These are phyloP conservation scores for Falciphora oryzae DNA, from an alignment of 2,329 filamentous ascomycete species.

Conservation along the genomic window DNA sequence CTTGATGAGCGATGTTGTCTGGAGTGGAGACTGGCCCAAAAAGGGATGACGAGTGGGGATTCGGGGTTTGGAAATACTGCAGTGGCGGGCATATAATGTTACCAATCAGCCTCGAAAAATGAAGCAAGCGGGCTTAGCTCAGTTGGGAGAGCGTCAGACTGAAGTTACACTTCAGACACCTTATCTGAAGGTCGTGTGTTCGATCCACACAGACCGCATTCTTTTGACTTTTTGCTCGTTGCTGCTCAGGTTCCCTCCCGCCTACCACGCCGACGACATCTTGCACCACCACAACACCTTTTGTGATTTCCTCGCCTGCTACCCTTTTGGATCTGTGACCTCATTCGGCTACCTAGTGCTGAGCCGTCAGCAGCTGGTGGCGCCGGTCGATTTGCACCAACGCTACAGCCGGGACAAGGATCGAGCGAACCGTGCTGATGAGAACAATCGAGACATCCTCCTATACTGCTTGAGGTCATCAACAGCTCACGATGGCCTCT, in stretches of 20 bases:
- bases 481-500: too few species aligned
- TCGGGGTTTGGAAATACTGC: too few species aligned
- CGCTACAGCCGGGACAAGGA: not conserved
- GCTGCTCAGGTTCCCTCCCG: not conserved
- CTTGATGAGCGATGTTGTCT: not conserved
- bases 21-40: not conserved
- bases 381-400: too few species aligned
- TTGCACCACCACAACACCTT: too few species aligned
- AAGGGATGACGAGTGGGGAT: not conserved
- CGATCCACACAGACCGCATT: constrained; percentile 1
- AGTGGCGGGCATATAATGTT: not conserved
- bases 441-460: too few species aligned
- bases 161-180: not conserved
- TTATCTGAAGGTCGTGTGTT: constrained; percentile 1
- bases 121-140: not conserved
- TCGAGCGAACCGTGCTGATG: not conserved
- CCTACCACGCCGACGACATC: too few species aligned
- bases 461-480: too few species aligned
- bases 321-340: too few species aligned
- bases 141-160: constrained; percentile 1
- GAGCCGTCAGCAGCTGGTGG: not conserved
- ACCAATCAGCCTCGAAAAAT: not conserved
- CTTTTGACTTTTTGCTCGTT: not conserved
- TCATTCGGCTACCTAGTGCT: too few species aligned
- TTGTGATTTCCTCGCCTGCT: too few species aligned